Evolutionary conservation across 768 basidiomycete genomes (phyloP).

Genomic region (Mrakia hoshinonis): DNA sequence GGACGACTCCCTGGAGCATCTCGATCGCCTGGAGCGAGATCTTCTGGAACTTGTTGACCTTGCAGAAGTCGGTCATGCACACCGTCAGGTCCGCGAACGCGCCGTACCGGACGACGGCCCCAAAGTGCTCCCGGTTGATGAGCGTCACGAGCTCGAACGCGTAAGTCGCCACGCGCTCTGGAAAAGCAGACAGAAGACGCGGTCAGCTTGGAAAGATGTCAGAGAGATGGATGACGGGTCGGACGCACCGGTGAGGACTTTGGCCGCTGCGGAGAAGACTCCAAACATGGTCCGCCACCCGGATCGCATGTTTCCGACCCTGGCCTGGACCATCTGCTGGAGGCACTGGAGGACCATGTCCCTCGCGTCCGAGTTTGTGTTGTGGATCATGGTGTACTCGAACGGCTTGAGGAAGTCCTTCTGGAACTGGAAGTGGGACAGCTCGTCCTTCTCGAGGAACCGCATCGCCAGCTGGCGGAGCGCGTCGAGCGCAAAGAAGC

Average conservation of each 20-base stretch:
- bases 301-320: slow-evolving; percentile 87
- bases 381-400: slow-evolving; percentile 95
- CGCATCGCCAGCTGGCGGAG: slow-evolving; percentile 95
- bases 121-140: slow-evolving; percentile 82
- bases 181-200: slow-evolving; percentile 3
- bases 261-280: slow-evolving; percentile 93
- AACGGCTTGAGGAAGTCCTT: slow-evolving; percentile 98
- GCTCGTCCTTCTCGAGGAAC: slow-evolving; percentile 95
- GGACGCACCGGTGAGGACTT: slow-evolving; percentile 67
- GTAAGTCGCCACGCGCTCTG: slow-evolving; percentile 81
- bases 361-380: slow-evolving; percentile 86
- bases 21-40: slow-evolving; percentile 92
- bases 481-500: slow-evolving; percentile 92
- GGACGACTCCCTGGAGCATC: slow-evolving; percentile 87
- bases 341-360: slow-evolving; percentile 98
- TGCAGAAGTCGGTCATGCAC: slow-evolving; percentile 98
- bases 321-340: slow-evolving; percentile 96
- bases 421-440: slow-evolving; percentile 97
- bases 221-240: neutral
- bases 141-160: slow-evolving; percentile 93
- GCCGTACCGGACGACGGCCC: slow-evolving; percentile 81
- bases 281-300: slow-evolving; percentile 99
- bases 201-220: neutral
- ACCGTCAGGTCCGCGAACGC: slow-evolving; percentile 92
- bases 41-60: slow-evolving; percentile 98